Conservation (phyloP, 352 stramenopile species). For the Pythium sukuiense region DNA sequence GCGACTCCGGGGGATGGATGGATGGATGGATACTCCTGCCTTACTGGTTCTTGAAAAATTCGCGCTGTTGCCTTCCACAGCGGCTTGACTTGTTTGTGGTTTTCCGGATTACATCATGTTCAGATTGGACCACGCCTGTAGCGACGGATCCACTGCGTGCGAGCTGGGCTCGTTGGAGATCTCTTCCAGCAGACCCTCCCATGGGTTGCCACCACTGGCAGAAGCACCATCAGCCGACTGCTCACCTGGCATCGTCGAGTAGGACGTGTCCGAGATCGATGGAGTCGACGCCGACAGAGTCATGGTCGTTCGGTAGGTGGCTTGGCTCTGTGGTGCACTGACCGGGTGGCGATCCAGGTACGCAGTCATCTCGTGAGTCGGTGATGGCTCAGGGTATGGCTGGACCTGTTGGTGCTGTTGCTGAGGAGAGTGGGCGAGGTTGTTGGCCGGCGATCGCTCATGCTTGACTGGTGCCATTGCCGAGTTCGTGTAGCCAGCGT, state of each 20-base stretch:
- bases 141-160: constrained; percentile 46
- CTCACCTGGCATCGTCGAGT: constrained; percentile 11
- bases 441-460: constrained; percentile 7
- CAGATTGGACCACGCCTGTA: constrained; percentile 75
- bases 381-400: constrained; percentile 22
- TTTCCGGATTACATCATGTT: constrained; percentile 55
- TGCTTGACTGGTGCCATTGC: constrained; percentile 1
- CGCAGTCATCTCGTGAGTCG: constrained; percentile 16
- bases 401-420: constrained; percentile 25
- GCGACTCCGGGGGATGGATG: constrained; percentile 10
- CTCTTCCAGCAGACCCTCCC: constrained; percentile 78
- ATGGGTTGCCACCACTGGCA: constrained; percentile 31
- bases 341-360: constrained; percentile 15
- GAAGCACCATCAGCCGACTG: neutral
- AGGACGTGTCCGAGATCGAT: constrained; percentile 4
- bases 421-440: constrained; percentile 15
- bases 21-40: neutral
- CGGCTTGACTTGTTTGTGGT: constrained; percentile 7
- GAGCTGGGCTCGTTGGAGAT: constrained; percentile 48
- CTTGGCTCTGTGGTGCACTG: constrained; percentile 12
- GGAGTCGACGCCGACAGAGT: constrained; percentile 6
- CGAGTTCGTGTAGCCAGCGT: constrained; percentile 17
- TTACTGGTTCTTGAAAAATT: constrained; percentile 3
- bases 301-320: constrained; percentile 18
- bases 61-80: neutral